Percentiles rank a stretch among this genome's conserved stretches.
Evolutionary conservation across 2,329 filamentous ascomycete species (phyloP).

Genomic region (Microascus cirrosus): DNA sequence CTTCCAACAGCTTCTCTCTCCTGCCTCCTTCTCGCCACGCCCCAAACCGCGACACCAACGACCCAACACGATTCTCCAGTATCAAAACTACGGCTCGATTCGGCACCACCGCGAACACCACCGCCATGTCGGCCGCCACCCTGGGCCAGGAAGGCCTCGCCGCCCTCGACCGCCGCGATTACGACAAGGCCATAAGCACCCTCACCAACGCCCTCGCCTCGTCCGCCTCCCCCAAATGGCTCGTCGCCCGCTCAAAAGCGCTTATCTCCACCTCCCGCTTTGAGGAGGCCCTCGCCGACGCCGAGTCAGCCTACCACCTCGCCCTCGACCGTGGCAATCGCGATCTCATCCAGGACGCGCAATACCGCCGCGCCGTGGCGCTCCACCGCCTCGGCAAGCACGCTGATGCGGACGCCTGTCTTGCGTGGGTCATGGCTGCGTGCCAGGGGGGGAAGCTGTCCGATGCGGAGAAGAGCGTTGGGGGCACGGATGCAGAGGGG

Average conservation of each 20-base stretch:
- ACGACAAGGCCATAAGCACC: slow-evolving; percentile 53
- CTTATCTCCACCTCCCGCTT: slow-evolving; percentile 54
- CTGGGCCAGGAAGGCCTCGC: slow-evolving; percentile 51
- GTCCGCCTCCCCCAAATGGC: slow-evolving; percentile 63
- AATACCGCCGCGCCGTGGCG: slow-evolving; percentile 68
- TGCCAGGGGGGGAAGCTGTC: slow-evolving; percentile 17
- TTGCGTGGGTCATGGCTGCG: slow-evolving; percentile 43
- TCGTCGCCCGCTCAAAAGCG: slow-evolving; percentile 71
- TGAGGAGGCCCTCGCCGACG: slow-evolving; percentile 56
- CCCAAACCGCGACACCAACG: background rate
- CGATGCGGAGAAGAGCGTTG: slow-evolving; percentile 1
- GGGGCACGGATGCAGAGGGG: slow-evolving; percentile 28
- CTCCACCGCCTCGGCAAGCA: slow-evolving; percentile 59
- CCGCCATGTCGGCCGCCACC: slow-evolving; percentile 37
- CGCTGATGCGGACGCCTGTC: slow-evolving; percentile 64
- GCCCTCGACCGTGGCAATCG: slow-evolving; percentile 60
- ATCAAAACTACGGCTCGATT: background rate
- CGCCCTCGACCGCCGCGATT: slow-evolving; percentile 53
- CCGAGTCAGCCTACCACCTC: slow-evolving; percentile 51
- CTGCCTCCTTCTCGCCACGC: background rate
- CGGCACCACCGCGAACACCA: too few relatives aligned
- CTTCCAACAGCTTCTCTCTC: background rate
- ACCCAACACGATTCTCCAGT: background rate
- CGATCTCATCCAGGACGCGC: slow-evolving; percentile 67
- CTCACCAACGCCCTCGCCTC: slow-evolving; percentile 57